Percentiles rank a stretch among this genome's conserved stretches.
Evolutionary conservation across 345 rosid genomes (phyloP).

Genomic region (Punica granatum): DNA sequence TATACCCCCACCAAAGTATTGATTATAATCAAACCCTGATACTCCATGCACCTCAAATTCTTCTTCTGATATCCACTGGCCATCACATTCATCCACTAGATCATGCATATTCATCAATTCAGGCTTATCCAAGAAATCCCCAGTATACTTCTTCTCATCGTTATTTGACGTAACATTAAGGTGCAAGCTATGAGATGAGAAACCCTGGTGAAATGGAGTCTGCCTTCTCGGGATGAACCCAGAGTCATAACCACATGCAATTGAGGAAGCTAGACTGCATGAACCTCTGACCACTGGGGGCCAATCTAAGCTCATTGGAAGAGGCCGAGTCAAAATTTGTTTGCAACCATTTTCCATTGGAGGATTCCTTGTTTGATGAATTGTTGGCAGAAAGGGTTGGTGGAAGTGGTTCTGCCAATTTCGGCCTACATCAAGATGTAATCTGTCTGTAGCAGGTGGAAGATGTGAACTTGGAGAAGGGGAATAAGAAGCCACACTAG

Average conservation of each 20-base stretch:
- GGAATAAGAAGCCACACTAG: constrained; percentile 63
- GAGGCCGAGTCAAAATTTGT: constrained; percentile 56
- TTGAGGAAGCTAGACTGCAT: constrained; percentile 55
- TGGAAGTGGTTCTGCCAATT: constrained; percentile 69
- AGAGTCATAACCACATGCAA: constrained; percentile 65
- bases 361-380: constrained; percentile 73
- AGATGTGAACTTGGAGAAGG: constrained; percentile 62
- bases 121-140: constrained; percentile 55
- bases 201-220: constrained; percentile 43
- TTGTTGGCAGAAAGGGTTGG: constrained; percentile 63
- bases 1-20: constrained; percentile 93
- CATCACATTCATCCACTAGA: constrained; percentile 61
- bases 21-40: constrained; percentile 85
- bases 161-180: constrained; percentile 25
- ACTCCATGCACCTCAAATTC: constrained; percentile 77
- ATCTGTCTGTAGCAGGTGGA: constrained; percentile 84
- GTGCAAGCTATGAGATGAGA: constrained; percentile 31
- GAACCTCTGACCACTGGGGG: constrained; percentile 85
- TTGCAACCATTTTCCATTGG: constrained; percentile 56
- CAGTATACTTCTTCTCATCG: constrained; percentile 47
- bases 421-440: constrained; percentile 90
- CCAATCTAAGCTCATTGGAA: constrained; percentile 94
- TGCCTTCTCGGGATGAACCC: constrained; percentile 52
- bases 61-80: constrained; percentile 88
- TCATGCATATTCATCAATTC: constrained; percentile 49